phyloP scores from a whole-genome alignment of 75 land plant species.

The Picea glauca region DNA sequence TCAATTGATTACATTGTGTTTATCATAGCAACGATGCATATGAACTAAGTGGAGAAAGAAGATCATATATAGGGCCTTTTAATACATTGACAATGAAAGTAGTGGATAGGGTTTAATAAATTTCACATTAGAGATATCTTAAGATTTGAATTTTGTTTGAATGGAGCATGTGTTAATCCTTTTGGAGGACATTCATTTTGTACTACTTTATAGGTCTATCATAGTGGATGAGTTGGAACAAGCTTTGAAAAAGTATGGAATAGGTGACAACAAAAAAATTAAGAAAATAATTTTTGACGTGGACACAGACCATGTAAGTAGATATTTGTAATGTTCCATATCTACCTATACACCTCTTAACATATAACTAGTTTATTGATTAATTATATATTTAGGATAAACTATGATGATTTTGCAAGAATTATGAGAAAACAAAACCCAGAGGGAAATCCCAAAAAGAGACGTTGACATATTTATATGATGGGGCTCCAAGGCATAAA shows the following conservation, averaged over 20 bases:
- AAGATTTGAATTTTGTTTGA: too few relatives aligned
- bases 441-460: constrained; percentile 16
- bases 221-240: constrained; percentile 79
- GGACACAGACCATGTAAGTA: constrained; percentile 71
- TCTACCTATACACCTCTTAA: too few relatives aligned
- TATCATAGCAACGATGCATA: constrained; percentile 83
- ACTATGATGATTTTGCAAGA: constrained; percentile 23
- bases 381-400: constrained; percentile 16
- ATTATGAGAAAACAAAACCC: constrained; percentile 27
- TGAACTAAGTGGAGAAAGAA: constrained; percentile 62
- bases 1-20: constrained; percentile 81
- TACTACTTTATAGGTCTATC: constrained; percentile 39
- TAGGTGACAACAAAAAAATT: constrained; percentile 79
- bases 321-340: not conserved
- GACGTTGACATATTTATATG: not conserved
- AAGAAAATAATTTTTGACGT: constrained; percentile 80
- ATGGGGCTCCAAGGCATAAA: not conserved
- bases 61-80: constrained; percentile 64
- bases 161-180: too few relatives aligned
- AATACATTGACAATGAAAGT: constrained; percentile 69
- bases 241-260: constrained; percentile 70
- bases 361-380: too few relatives aligned
- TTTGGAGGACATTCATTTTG: too few relatives aligned
- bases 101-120: constrained; percentile 39
- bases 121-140: too few relatives aligned